A percentile compares a stretch with the other conserved stretches of the same genome.
phyloP scores from a whole-genome alignment of 345 rosid species.

The Boechera divaricarpa region DNA sequence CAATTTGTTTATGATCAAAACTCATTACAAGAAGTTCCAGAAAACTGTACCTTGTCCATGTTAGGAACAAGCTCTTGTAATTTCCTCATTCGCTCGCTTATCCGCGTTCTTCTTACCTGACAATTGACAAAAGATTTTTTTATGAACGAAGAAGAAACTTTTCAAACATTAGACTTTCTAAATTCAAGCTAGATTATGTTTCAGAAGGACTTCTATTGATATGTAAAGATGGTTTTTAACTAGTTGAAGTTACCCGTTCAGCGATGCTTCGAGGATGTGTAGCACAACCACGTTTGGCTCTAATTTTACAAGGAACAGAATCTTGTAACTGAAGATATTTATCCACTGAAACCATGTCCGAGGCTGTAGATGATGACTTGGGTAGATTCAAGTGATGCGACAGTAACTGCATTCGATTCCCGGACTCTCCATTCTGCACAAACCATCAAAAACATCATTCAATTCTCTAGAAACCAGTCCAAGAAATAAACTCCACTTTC shows the following conservation, averaged over 20 bases:
- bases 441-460: slow-evolving; percentile 10
- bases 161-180: neutral
- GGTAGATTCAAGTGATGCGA: slow-evolving; percentile 83
- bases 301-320: slow-evolving; percentile 88
- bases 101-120: slow-evolving; percentile 94
- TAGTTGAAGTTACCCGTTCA: slow-evolving; percentile 67
- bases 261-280: slow-evolving; percentile 99
- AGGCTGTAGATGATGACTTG: slow-evolving; percentile 46
- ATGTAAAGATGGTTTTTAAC: neutral
- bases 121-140: neutral
- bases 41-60: slow-evolving; percentile 85
- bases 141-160: neutral
- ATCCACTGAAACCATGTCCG: slow-evolving; percentile 69
- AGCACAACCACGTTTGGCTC: slow-evolving; percentile 99
- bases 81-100: slow-evolving; percentile 96
- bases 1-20: neutral
- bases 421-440: slow-evolving; percentile 51
- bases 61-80: slow-evolving; percentile 95
- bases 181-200: neutral
- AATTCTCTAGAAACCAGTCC: neutral
- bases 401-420: slow-evolving; percentile 51
- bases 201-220: neutral
- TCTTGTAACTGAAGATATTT: slow-evolving; percentile 78
- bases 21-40: neutral
- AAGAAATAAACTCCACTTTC: neutral